A percentile compares a stretch with the other conserved stretches of the same genome.
These are phyloP conservation scores for Chrysochromulina parva DNA, from an alignment of 78 protist species.

Conservation along the genomic window DNA sequence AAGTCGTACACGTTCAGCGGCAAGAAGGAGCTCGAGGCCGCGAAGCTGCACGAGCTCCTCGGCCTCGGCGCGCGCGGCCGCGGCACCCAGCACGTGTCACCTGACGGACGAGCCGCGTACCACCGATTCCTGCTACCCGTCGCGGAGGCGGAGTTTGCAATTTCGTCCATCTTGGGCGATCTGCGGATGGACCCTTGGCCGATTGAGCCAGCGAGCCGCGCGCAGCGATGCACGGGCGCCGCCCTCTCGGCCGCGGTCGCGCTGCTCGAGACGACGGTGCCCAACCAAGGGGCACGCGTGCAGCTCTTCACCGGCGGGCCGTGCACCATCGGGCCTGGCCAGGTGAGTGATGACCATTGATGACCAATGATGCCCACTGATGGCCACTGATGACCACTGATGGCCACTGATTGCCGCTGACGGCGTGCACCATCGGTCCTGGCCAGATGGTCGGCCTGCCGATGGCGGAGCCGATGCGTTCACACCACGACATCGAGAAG, in stretches of 20 bases:
- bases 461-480: slow-evolving; percentile 81
- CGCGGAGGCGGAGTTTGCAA: slow-evolving; percentile 78
- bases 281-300: slow-evolving; percentile 58
- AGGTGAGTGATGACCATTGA: too few relatives aligned
- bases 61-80: slow-evolving; percentile 20
- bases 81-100: background rate
- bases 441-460: slow-evolving; percentile 59
- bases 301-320: slow-evolving; percentile 93
- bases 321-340: slow-evolving; percentile 79
- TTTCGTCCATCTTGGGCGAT: slow-evolving; percentile 86
- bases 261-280: slow-evolving; percentile 53
- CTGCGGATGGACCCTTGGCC: slow-evolving; percentile 92
- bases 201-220: slow-evolving; percentile 46
- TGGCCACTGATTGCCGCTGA: too few relatives aligned
- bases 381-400: too few relatives aligned
- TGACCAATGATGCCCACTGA: too few relatives aligned
- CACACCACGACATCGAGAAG: slow-evolving; percentile 81
- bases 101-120: background rate
- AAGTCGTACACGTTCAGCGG: slow-evolving; percentile 91
- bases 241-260: slow-evolving; percentile 91
- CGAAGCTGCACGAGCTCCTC: slow-evolving; percentile 28
- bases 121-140: slow-evolving; percentile 78
- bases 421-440: slow-evolving; percentile 29
- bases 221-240: slow-evolving; percentile 84
- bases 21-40: slow-evolving; percentile 44